Percentiles rank a stretch among this genome's conserved stretches.
Evolutionary conservation across 2,329 filamentous ascomycete species (phyloP).

Genomic region (Aspergillus novoparasiticus): DNA sequence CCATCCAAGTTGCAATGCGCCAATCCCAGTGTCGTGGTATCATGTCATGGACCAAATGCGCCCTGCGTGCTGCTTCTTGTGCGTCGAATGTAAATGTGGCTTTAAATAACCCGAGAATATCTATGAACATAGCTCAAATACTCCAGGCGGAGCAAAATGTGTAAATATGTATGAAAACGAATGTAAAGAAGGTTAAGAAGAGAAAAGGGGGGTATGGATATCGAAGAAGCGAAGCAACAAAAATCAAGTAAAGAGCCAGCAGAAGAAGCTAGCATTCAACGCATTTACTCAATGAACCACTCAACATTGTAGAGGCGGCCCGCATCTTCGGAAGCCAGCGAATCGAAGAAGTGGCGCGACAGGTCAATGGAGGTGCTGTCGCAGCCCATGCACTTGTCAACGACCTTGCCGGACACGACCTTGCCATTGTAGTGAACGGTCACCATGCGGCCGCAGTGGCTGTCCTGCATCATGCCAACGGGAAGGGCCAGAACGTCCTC

Average conservation of each 20-base stretch:
- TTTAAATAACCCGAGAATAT: slow-evolving; percentile 11
- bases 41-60: slow-evolving; percentile 3
- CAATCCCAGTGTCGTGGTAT: background rate
- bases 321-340: slow-evolving; percentile 43
- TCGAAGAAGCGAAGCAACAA: slow-evolving; percentile 11
- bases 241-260: slow-evolving; percentile 16
- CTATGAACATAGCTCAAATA: background rate
- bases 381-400: slow-evolving; percentile 79
- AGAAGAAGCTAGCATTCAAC: slow-evolving; percentile 25
- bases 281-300: slow-evolving; percentile 43
- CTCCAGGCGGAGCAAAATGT: background rate
- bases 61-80: slow-evolving; percentile 4
- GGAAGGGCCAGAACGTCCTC: slow-evolving; percentile 72
- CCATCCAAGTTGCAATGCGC: background rate
- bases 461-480: slow-evolving; percentile 66
- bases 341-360: slow-evolving; percentile 58
- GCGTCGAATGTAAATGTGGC: background rate
- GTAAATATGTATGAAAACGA: slow-evolving; percentile 4
- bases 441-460: slow-evolving; percentile 70
- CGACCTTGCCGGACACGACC: slow-evolving; percentile 60
- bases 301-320: slow-evolving; percentile 47
- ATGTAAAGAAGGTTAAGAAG: slow-evolving; percentile 6
- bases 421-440: slow-evolving; percentile 64
- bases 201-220: slow-evolving; percentile 7
- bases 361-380: slow-evolving; percentile 60